Conservation (phyloP, 768 basidiomycete species). For the Cantharellus anzutake region DNA sequence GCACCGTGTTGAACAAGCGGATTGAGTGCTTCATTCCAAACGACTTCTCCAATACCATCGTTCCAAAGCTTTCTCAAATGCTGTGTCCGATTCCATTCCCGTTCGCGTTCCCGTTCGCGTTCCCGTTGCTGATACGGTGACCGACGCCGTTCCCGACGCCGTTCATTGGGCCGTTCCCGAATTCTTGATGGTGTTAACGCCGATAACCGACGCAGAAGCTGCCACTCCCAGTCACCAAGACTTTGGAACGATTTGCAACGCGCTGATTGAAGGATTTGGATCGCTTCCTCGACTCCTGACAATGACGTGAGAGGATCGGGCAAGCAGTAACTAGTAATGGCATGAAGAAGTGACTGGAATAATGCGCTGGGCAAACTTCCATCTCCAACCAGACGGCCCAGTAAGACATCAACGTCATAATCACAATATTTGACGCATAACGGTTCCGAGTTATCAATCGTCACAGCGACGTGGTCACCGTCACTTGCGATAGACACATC, state of each 20-base stretch:
- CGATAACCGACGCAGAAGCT: neutral
- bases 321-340: slow-evolving; percentile 24
- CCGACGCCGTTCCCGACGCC: too few relatives aligned
- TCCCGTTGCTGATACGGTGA: too few relatives aligned
- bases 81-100: too few relatives aligned
- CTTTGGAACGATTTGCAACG: slow-evolving; percentile 23
- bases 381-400: slow-evolving; percentile 17
- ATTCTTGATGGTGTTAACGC: neutral
- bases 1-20: neutral
- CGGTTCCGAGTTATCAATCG: slow-evolving; percentile 4
- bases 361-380: slow-evolving; percentile 16
- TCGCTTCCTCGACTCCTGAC: slow-evolving; percentile 27
- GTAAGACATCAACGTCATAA: slow-evolving; percentile 16
- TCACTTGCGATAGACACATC: slow-evolving; percentile 5
- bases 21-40: neutral
- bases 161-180: too few relatives aligned
- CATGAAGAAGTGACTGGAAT: slow-evolving; percentile 27
- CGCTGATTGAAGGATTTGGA: slow-evolving; percentile 22
- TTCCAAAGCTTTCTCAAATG: neutral
- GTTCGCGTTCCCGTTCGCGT: too few relatives aligned
- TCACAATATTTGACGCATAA: slow-evolving; percentile 15
- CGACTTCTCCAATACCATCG: neutral
- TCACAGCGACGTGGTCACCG: slow-evolving; percentile 11
- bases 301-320: slow-evolving; percentile 26
- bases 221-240: neutral